These are phyloP conservation scores for Capronia epimyces DNA, from an alignment of 2,329 filamentous ascomycete species.

Conservation along the genomic window DNA sequence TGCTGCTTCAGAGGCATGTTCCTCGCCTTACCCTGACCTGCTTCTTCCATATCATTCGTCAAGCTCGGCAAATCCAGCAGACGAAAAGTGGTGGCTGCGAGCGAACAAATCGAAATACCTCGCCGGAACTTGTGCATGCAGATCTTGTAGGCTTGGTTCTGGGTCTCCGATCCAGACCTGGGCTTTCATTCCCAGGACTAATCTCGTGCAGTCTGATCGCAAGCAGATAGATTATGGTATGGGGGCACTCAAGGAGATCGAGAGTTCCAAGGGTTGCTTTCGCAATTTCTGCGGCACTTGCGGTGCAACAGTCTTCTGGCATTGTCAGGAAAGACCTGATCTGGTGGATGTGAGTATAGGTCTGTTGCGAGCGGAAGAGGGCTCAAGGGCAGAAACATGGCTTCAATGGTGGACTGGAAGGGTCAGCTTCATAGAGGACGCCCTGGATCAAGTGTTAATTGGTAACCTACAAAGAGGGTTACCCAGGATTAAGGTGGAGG, in stretches of 20 bases:
- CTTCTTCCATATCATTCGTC: conserved; percentile 45
- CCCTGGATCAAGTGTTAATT: conserved; percentile 33
- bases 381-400: conserved; percentile 54
- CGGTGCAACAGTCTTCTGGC: conserved; percentile 62
- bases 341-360: conserved; percentile 62
- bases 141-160: conserved; percentile 55
- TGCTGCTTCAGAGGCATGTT: conserved; percentile 40
- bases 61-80: conserved; percentile 42
- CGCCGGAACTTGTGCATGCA: conserved; percentile 58
- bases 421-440: conserved; percentile 57
- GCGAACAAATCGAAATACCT: conserved; percentile 48
- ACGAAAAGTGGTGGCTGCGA: conserved; percentile 58
- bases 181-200: conserved; percentile 58
- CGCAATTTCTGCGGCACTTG: conserved; percentile 60
- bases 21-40: conserved; percentile 51
- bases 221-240: conserved; percentile 35
- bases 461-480: conserved; percentile 17
- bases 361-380: conserved; percentile 48
- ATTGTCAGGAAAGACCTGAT: conserved; percentile 48
- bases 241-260: conserved; percentile 49
- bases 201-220: conserved; percentile 34
- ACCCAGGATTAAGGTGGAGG: conserved; percentile 1
- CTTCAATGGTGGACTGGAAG: conserved; percentile 57
- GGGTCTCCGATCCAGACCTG: conserved; percentile 62
- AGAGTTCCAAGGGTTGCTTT: conserved; percentile 49